phyloP scores from a whole-genome alignment of 352 stramenopile species.

The Globisporangium yorkense region DNA sequence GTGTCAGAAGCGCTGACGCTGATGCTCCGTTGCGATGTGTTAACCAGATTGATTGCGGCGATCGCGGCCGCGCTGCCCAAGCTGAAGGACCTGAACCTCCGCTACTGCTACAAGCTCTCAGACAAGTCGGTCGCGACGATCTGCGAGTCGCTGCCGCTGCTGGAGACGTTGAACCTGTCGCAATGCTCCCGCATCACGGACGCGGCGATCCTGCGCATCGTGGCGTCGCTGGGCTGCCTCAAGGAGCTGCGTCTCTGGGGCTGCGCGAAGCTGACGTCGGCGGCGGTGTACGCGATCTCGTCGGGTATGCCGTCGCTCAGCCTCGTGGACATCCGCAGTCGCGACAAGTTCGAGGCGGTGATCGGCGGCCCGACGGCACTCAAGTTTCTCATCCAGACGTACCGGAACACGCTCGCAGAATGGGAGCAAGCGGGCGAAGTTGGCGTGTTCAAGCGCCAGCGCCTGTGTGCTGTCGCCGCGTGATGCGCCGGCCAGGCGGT shows the following conservation, averaged over 20 bases:
- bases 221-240: slow-evolving; percentile 41
- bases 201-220: slow-evolving; percentile 52
- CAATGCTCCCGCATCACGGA: slow-evolving; percentile 81
- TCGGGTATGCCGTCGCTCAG: slow-evolving; percentile 53
- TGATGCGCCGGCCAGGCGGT: slow-evolving; percentile 13
- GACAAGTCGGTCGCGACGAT: slow-evolving; percentile 53
- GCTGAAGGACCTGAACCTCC: slow-evolving; percentile 69
- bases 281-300: slow-evolving; percentile 62
- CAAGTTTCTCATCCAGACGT: slow-evolving; percentile 77
- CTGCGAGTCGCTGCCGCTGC: slow-evolving; percentile 33
- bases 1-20: background rate
- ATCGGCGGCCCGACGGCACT: slow-evolving; percentile 69
- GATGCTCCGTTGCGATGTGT: no score
- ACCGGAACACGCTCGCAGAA: slow-evolving; percentile 50
- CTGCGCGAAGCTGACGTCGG: slow-evolving; percentile 76
- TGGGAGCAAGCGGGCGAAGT: slow-evolving; percentile 70
- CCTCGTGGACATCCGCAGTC: slow-evolving; percentile 71
- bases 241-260: slow-evolving; percentile 78
- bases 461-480: slow-evolving; percentile 46
- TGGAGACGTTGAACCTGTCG: slow-evolving; percentile 74
- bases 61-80: slow-evolving; percentile 38
- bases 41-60: slow-evolving; percentile 32
- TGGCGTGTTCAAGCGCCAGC: slow-evolving; percentile 68
- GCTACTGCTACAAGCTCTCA: slow-evolving; percentile 86
- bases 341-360: slow-evolving; percentile 68